Evolutionary conservation across 2,329 filamentous ascomycete species (phyloP), one percentile per base, ranked within the genome.

Genomic region (Fusarium coicis): DNA sequence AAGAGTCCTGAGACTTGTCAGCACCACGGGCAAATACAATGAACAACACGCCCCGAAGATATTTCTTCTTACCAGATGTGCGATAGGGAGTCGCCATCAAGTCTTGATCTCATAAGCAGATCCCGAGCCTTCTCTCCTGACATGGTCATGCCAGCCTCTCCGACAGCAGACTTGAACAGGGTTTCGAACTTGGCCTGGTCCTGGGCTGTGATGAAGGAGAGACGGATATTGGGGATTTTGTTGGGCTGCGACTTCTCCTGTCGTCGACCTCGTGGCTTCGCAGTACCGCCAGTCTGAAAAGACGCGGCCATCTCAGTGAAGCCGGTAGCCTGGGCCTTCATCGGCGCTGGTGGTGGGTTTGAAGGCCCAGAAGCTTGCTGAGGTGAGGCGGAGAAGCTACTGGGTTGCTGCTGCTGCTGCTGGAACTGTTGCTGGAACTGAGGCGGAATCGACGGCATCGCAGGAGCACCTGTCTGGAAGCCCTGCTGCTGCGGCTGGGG

Each of bases 111-210:
- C 80, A 98, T 80, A 66, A 99, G 86, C 47, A 99, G 85, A 81
- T 98, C 96, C 77, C 93, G 92, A 32, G 96, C 96, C 83, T 97
- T 97, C 72, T 98, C 96, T 59, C 93, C 96, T 53, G 95, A 94
- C 86, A 99, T 90, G 60, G 95, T 96, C 76, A 92, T 93, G 78
- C 95, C 92, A 66, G 88, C 90, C 74, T 95, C 92, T 39, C 95
- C 94, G 40, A 96, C 94, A 19, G 96, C 96, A 62, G 95, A 97
- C 84, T 96, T 98, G 87, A 99, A 99, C 46, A 99, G 85, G 64
- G 96, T 96, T 85, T 99, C 96, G 78, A 99, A 99, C 84, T 97
- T 98, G 79, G 94, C 90, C 83, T 99, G 96, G 80, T 99, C 96
- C 78, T 93, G 91, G 32, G 94, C 95, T 6, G 96, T 98, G 79